These are phyloP conservation scores for Marasmius sp. DNA, from an alignment of 1,284 basidiomycete genomes.

Conservation along the genomic window DNA sequence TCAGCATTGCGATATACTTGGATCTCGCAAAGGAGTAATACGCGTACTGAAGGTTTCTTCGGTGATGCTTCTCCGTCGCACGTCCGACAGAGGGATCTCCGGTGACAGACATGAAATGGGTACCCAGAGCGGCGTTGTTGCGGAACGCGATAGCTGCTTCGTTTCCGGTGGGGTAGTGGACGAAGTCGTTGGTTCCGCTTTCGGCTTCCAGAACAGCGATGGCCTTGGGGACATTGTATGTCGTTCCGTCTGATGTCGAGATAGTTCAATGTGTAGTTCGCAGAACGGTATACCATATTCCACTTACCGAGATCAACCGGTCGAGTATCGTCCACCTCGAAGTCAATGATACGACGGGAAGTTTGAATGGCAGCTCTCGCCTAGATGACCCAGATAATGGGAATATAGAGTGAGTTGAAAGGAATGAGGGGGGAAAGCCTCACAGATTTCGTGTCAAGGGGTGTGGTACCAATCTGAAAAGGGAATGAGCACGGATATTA, in stretches of 20 bases:
- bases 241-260: neutral
- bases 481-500: neutral
- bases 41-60: neutral
- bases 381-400: neutral
- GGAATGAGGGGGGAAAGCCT: neutral
- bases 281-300: neutral
- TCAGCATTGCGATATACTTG: neutral
- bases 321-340: neutral
- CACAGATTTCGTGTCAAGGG: neutral
- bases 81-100: neutral
- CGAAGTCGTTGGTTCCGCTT: neutral
- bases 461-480: neutral
- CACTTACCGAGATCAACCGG: neutral
- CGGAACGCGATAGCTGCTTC: neutral
- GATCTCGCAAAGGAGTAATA: neutral
- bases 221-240: neutral
- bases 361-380: neutral
- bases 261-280: neutral
- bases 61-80: conserved; percentile 4
- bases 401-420: neutral
- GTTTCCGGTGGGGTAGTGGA: neutral
- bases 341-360: neutral
- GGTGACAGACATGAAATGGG: neutral
- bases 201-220: neutral
- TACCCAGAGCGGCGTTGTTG: neutral